Percentiles rank a stretch among this genome's conserved stretches.
phyloP scores from a whole-genome alignment of 176 grass and related monocot genomes.

The Phyllostachys edulis region DNA sequence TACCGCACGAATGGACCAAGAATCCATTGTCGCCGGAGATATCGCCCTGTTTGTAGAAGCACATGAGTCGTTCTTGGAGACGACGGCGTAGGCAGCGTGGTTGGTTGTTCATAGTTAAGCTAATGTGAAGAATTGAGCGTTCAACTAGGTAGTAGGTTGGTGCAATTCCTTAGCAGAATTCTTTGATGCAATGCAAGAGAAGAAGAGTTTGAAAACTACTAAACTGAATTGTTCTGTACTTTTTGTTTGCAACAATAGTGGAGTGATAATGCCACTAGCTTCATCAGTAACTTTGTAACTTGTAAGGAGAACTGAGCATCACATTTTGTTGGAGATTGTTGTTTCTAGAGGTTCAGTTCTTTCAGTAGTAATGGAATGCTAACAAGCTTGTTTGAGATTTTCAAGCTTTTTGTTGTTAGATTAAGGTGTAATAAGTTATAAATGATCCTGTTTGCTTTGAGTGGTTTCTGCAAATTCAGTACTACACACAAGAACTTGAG shows the following conservation, averaged over 20 bases:
- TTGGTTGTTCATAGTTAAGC: slow-evolving; percentile 4
- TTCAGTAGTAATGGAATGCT: neutral
- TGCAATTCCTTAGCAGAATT: neutral
- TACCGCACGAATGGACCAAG: neutral
- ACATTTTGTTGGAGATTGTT: neutral
- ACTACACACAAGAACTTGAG: neutral
- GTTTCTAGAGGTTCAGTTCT: neutral
- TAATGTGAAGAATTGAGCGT: neutral
- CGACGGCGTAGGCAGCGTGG: neutral
- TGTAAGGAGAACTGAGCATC: neutral
- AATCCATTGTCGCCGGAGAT: neutral
- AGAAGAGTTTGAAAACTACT: neutral
- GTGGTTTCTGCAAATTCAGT: neutral
- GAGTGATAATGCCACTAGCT: neutral
- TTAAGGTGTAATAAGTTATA: neutral
- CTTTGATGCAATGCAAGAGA: neutral
- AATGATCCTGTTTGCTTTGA: neutral
- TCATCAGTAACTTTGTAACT: neutral
- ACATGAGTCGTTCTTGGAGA: neutral
- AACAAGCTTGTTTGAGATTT: neutral
- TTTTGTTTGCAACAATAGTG: neutral
- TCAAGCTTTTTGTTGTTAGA: neutral
- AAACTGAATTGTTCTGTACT: neutral
- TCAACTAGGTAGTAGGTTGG: neutral
- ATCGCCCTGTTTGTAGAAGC: neutral